These are phyloP conservation scores for Ceratobasidium sp. DNA, from an alignment of 1,284 basidiomycete species.

Conservation along the genomic window DNA sequence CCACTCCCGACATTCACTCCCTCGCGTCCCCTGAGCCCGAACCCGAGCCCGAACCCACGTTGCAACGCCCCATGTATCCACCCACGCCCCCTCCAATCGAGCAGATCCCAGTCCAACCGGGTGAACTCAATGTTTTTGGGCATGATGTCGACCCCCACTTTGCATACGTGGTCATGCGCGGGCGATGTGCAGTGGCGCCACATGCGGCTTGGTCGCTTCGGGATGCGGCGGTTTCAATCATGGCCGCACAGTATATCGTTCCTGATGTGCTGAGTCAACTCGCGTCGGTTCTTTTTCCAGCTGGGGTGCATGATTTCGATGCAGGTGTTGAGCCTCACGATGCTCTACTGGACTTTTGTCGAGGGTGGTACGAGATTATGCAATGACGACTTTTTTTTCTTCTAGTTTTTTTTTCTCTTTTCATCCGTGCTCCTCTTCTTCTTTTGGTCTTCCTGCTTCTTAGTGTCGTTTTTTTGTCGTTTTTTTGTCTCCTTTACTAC, in stretches of 20 bases:
- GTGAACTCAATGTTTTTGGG: slow-evolving; percentile 7
- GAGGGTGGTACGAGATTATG: background rate
- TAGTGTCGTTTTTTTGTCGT: too few species aligned
- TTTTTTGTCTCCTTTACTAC: too few species aligned
- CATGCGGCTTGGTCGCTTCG: too few species aligned
- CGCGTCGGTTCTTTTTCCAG: background rate
- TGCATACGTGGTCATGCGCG: background rate
- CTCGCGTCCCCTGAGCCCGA: background rate
- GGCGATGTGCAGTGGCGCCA: too few species aligned
- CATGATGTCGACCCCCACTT: background rate
- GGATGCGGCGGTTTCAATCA: background rate
- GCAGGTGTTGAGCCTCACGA: background rate
- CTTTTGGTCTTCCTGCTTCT: too few species aligned
- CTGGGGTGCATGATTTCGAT: background rate
- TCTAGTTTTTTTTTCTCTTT: background rate
- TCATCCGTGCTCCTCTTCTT: background rate
- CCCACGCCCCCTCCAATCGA: too few species aligned
- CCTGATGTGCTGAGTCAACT: background rate
- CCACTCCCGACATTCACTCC: background rate
- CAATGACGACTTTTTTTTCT: background rate
- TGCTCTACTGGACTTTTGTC: background rate
- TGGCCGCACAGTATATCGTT: background rate
- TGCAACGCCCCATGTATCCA: too few species aligned
- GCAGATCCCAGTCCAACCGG: background rate
- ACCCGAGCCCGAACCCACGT: too few species aligned